A percentile compares a stretch with the other conserved stretches of the same genome.
These are phyloP conservation scores for Calvatia gigantea DNA, from an alignment of 768 basidiomycete genomes.

Conservation along the genomic window DNA sequence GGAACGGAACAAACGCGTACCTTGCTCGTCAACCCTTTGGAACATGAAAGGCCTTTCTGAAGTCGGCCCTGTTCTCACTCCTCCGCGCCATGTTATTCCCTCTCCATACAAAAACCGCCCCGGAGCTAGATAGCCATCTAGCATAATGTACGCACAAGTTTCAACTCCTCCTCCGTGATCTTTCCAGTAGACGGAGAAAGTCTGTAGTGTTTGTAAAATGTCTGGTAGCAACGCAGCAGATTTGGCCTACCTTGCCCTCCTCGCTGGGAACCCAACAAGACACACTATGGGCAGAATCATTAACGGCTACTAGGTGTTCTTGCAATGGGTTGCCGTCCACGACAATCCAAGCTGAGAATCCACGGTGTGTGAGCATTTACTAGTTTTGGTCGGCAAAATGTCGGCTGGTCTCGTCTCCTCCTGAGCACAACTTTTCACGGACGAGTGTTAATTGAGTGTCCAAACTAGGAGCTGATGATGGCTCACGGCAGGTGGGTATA, in stretches of 20 bases:
- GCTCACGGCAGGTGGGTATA: too few relatives aligned
- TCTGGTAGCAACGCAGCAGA: background rate
- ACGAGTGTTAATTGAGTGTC: too few relatives aligned
- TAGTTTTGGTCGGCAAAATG: background rate
- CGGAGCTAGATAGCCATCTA: constrained; percentile 62
- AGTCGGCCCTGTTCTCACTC: constrained; percentile 44
- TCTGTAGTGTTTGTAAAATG: constrained; percentile 26
- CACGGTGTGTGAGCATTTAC: constrained; percentile 52
- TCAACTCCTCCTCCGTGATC: constrained; percentile 53
- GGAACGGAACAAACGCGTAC: constrained; percentile 23
- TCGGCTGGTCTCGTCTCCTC: background rate
- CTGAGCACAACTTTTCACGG: too few relatives aligned
- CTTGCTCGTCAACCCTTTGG: constrained; percentile 32
- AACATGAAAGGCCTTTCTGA: constrained; percentile 65
- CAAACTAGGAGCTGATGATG: too few relatives aligned
- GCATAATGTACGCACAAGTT: constrained; percentile 57
- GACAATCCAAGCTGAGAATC: constrained; percentile 70
- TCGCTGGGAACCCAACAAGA: constrained; percentile 71
- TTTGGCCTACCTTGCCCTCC: constrained; percentile 45
- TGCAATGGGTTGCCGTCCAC: constrained; percentile 44
- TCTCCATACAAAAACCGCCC: constrained; percentile 59
- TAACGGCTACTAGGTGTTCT: constrained; percentile 55
- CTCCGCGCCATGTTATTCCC: constrained; percentile 51
- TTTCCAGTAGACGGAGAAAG: constrained; percentile 61
- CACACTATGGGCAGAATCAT: constrained; percentile 38